Conservation (phyloP, 139 green algal species). For the Chlorella vulgaris region DNA sequence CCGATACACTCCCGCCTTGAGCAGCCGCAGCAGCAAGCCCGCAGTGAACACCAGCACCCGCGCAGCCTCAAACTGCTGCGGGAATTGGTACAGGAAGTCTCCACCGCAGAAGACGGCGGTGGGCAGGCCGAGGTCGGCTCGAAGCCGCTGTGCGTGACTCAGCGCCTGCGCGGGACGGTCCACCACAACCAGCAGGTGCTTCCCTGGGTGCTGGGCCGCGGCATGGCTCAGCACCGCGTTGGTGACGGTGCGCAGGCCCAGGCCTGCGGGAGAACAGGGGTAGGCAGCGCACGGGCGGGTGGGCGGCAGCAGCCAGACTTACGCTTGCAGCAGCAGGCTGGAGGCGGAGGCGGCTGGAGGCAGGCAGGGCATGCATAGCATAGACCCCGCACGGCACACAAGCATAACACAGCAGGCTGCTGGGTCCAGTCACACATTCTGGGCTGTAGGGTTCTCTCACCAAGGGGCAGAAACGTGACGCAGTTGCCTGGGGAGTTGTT, state of each 20-base stretch:
- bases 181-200: constrained; percentile 45
- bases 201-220: background rate
- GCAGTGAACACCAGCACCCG: constrained; percentile 45
- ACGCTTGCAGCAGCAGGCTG: too few species aligned
- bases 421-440: too few species aligned
- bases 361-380: too few species aligned
- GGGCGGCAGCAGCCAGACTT: too few species aligned
- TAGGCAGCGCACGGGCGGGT: background rate
- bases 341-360: too few species aligned
- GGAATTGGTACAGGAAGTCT: constrained; percentile 47
- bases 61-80: constrained; percentile 17
- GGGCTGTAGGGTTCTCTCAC: too few species aligned
- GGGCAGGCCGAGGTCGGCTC: constrained; percentile 11
- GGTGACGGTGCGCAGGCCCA: constrained; percentile 29
- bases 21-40: constrained; percentile 44
- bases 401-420: too few species aligned
- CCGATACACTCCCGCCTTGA: constrained; percentile 39
- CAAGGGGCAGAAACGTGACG: constrained; percentile 26
- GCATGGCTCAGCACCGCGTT: constrained; percentile 21
- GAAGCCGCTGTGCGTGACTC: constrained; percentile 30
- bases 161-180: constrained; percentile 35
- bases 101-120: constrained; percentile 39
- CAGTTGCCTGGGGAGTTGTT: constrained; percentile 13
- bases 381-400: too few species aligned
- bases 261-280: constrained; percentile 2